Conservation (phyloP, 2,329 filamentous ascomycete genomes). For the Penicillium sp. region DNA sequence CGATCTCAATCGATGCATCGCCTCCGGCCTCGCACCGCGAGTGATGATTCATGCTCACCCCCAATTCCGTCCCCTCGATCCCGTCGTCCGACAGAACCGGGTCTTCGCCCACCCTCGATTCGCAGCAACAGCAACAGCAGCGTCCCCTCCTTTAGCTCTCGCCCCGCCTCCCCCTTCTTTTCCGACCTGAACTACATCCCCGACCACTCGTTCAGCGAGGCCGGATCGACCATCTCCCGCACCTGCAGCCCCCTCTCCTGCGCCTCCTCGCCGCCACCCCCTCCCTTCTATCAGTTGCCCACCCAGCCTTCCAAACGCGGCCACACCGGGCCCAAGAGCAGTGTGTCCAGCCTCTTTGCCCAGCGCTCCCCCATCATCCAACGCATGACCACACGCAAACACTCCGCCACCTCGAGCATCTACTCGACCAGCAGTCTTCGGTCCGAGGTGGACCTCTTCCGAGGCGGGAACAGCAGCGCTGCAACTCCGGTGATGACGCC, state of each 20-base stretch:
- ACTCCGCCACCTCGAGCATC: constrained; percentile 21
- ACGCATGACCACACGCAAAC: constrained; percentile 21
- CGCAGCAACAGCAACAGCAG: constrained; percentile 23
- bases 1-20: constrained; percentile 20
- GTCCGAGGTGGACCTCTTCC: constrained; percentile 20
- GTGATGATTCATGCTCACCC: constrained; percentile 15
- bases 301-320: constrained; percentile 17
- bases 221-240: constrained; percentile 11
- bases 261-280: constrained; percentile 14
- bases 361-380: constrained; percentile 22
- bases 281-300: constrained; percentile 9
- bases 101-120: constrained; percentile 20
- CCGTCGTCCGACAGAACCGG: constrained; percentile 15
- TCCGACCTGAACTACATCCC: constrained; percentile 13
- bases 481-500: background rate
- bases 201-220: constrained; percentile 13
- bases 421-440: constrained; percentile 27
- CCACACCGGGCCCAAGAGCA: constrained; percentile 20
- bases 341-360: constrained; percentile 18
- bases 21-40: constrained; percentile 19
- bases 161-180: constrained; percentile 10
- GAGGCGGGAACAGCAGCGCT: background rate
- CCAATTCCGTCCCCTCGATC: constrained; percentile 4
- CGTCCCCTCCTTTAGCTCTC: constrained; percentile 12
- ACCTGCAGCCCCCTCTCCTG: constrained; percentile 9